These are phyloP conservation scores for Cutaneotrichosporon cavernicola DNA, from an alignment of 1,284 basidiomycete species.

Conservation along the genomic window DNA sequence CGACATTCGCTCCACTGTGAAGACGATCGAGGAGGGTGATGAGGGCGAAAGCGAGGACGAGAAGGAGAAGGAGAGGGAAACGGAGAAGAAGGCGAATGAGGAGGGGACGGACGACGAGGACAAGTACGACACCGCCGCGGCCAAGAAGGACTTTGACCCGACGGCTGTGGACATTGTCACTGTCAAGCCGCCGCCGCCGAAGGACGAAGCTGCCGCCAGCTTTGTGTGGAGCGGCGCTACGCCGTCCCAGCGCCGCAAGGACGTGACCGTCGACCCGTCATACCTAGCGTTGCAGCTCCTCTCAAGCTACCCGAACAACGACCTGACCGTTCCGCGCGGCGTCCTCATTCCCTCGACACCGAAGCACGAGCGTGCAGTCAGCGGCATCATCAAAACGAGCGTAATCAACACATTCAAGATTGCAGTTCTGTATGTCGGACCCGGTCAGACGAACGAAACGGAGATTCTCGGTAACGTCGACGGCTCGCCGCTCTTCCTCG, in stretches of 20 bases:
- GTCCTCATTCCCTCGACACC: conserved; percentile 57
- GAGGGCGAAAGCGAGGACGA: background rate
- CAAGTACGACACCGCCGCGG: background rate
- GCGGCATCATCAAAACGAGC: conserved; percentile 77
- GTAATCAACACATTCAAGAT: conserved; percentile 98
- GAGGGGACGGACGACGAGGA: background rate
- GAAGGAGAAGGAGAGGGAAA: background rate
- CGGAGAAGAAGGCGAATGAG: background rate
- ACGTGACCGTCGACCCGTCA: conserved; percentile 78
- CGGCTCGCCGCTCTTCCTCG: conserved; percentile 91
- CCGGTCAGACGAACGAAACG: conserved; percentile 77
- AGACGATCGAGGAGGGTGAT: background rate
- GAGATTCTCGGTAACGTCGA: conserved; percentile 89
- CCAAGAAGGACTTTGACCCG: background rate
- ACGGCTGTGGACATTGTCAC: conserved; percentile 15
- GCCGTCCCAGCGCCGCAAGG: conserved; percentile 82
- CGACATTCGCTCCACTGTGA: background rate
- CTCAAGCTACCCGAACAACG: conserved; percentile 69
- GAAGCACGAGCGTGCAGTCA: conserved; percentile 64
- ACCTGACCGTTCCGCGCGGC: conserved; percentile 45
- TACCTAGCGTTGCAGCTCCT: conserved; percentile 80
- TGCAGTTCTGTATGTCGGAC: conserved; percentile 92
- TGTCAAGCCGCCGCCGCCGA: conserved; percentile 9
- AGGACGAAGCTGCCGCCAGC: conserved; percentile 1
- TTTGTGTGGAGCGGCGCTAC: conserved; percentile 80